A percentile compares a stretch with the other conserved stretches of the same genome.
These are phyloP conservation scores for Solanum chmielewskii DNA, from an alignment of 257 asterid species.

Conservation along the genomic window DNA sequence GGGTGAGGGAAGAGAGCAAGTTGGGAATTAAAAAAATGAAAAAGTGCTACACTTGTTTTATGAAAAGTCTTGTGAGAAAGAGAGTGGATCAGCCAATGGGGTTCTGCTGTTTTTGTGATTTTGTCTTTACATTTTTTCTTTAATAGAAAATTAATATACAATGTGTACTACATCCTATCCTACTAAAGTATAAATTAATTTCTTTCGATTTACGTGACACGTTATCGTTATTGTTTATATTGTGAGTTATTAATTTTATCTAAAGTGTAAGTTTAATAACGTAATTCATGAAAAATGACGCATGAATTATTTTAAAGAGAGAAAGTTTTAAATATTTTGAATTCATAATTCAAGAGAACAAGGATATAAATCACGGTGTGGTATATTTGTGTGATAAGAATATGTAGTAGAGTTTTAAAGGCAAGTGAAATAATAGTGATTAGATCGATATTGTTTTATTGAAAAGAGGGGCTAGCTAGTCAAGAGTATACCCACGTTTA, in stretches of 20 bases:
- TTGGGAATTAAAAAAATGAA: conserved; percentile 4
- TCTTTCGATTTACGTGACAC: too few species aligned
- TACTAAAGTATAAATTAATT: not conserved
- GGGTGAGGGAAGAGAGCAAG: not conserved
- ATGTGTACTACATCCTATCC: not conserved
- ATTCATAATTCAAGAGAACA: not conserved
- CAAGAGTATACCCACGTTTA: not conserved
- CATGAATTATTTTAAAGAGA: not conserved
- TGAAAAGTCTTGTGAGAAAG: conserved; percentile 1
- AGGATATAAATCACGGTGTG: not conserved
- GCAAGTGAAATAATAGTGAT: not conserved
- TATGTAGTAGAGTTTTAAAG: not conserved
- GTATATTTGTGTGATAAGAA: not conserved
- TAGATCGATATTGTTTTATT: not conserved
- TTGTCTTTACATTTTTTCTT: not conserved
- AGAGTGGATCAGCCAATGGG: not conserved
- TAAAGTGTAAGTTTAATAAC: not conserved
- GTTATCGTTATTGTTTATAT: not conserved
- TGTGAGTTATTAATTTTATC: not conserved
- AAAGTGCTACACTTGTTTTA: conserved; percentile 7
- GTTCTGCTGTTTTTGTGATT: not conserved
- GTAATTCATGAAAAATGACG: not conserved
- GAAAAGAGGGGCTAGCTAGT: not conserved
- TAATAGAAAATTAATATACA: not conserved
- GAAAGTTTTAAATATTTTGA: not conserved